A percentile compares a stretch with the other conserved stretches of the same genome.
Evolutionary conservation across 768 basidiomycete genomes (phyloP).

Genomic region (Russula griseocarnosa): DNA sequence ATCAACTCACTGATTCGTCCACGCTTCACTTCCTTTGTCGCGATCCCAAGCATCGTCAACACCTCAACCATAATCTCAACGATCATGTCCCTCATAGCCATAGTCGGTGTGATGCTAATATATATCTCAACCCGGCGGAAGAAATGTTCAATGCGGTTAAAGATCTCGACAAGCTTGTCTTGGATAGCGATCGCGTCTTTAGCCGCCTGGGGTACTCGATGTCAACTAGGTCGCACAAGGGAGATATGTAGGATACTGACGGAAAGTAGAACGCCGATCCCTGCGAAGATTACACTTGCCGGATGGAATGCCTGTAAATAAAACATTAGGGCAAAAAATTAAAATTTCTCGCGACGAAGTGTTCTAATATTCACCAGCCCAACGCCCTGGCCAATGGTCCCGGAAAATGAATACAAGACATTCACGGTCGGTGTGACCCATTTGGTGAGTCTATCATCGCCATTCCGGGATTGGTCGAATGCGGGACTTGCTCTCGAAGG

Average conservation of each 20-base stretch:
- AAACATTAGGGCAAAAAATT: background rate
- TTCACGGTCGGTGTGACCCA: background rate
- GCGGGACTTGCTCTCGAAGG: background rate
- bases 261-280: background rate
- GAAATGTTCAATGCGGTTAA: background rate
- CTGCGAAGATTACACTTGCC: background rate
- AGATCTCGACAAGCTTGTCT: background rate
- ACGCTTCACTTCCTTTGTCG: background rate
- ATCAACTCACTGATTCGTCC: slow-evolving; percentile 3
- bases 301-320: background rate
- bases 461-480: background rate
- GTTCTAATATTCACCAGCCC: background rate
- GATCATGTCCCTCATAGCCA: background rate
- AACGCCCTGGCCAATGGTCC: background rate
- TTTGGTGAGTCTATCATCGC: background rate
- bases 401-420: background rate
- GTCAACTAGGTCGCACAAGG: background rate
- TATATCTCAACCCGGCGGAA: slow-evolving; percentile 5
- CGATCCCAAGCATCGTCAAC: background rate
- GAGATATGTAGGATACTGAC: background rate
- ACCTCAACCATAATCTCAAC: slow-evolving; percentile 4
- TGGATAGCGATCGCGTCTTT: background rate
- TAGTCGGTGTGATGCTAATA: background rate
- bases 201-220: background rate
- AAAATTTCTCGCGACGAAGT: background rate